Evolutionary conservation across 352 stramenopile species (phyloP).

Genomic region (Globisporangium uncinulatum): DNA sequence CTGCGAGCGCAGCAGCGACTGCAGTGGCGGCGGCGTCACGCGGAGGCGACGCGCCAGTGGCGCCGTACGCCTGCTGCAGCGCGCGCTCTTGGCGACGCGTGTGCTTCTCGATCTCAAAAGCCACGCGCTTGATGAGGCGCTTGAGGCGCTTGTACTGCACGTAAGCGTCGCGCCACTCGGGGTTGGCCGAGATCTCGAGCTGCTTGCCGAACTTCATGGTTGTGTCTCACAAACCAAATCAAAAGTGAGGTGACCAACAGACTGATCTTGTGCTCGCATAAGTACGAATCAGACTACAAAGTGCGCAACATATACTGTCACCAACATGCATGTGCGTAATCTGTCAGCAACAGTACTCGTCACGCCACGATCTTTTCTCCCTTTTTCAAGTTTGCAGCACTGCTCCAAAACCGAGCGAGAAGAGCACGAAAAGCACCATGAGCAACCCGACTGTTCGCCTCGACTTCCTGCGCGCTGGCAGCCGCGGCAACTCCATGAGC

Average conservation of each 20-base stretch:
- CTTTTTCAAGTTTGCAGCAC: background rate
- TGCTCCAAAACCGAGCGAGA: background rate
- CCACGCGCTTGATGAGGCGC: slow-evolving; percentile 86
- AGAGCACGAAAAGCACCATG: slow-evolving; percentile 20
- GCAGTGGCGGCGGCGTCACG: background rate
- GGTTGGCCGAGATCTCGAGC: slow-evolving; percentile 85
- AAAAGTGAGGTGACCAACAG: background rate
- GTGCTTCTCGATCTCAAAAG: slow-evolving; percentile 86
- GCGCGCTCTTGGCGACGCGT: slow-evolving; percentile 66
- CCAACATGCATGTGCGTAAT: too few species aligned
- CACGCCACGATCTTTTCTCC: background rate
- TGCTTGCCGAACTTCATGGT: slow-evolving; percentile 93
- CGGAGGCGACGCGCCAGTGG: slow-evolving; percentile 7
- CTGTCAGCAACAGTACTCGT: background rate
- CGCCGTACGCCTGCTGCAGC: slow-evolving; percentile 35
- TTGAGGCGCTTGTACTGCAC: slow-evolving; percentile 92
- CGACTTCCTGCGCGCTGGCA: slow-evolving; percentile 66
- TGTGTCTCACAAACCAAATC: too few species aligned
- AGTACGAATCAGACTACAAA: background rate
- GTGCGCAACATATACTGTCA: too few species aligned
- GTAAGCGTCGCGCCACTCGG: slow-evolving; percentile 87
- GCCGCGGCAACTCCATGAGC: slow-evolving; percentile 47
- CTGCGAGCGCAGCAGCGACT: background rate
- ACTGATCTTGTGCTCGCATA: background rate
- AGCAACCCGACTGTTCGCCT: slow-evolving; percentile 55